Evolutionary conservation across 2,329 filamentous ascomycete genomes (phyloP), one percentile per base, ranked within the genome.

Genomic region (Trichoderma atroviride): DNA sequence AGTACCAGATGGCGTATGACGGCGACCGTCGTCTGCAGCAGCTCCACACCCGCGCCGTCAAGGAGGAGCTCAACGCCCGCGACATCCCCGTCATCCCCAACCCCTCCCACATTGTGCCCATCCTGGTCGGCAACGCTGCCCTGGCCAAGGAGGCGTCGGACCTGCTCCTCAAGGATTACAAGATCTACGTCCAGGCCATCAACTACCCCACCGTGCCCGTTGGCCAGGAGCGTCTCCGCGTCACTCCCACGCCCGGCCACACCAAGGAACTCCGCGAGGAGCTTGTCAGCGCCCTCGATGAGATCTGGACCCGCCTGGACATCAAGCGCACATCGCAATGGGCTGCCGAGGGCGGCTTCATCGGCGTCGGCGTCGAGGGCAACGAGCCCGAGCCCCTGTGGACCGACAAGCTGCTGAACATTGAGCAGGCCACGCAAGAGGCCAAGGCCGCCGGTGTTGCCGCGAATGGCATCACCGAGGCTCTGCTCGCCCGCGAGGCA

Each of bases 171-270:
- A 89, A 92, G 74, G 91, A 97, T 74, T 92, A 97, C 84, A 88
- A 90, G 71, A 97, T 99, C 78, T 99, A 99, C 79, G 96, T 99
- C 31, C 96, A 99, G 83, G 94, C 93, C 68, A 98, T 99, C 87
- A 99, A 99, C 84, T 98, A 98, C 82, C 96, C 96, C 2, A 99
- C 96, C 63, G 96, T 99, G 3, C 96, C 96, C 2, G 93, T 97
- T 7, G 96, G 96, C n/a, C 94, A 99, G 84, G 96, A 99, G 82
- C 91, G 96, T 70, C 90, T 99, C 69, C 92, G 96, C 74, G 93
- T 99, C 80, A 99, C 96, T 1, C 96, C 96, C 0, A 99, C 96
- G 0, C 96, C 96, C 0, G 96, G 96, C 55, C 96, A 99, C 80
- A 89, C 88, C 68, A 91, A 91, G 81, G 88, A 92, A 74, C 93